phyloP scores from a whole-genome alignment of 2,329 filamentous ascomycete genomes.

The Chrysoporthe austroafricana region DNA sequence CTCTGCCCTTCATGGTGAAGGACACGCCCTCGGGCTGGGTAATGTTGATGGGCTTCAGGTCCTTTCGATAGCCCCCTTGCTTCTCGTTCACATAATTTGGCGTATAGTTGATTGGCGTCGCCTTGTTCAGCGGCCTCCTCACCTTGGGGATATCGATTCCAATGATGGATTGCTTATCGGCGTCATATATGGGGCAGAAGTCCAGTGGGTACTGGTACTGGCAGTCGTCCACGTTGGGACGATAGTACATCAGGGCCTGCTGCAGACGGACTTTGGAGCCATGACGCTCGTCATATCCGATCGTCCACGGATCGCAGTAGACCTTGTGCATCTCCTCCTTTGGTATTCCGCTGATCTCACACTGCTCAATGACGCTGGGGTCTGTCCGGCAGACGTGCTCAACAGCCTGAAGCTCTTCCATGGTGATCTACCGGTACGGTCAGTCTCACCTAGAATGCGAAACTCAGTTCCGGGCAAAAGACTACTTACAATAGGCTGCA shows the following conservation, averaged over 20 bases:
- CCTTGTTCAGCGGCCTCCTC: slow-evolving; percentile 73
- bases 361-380: slow-evolving; percentile 88
- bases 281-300: slow-evolving; percentile 90
- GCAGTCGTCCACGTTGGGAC: slow-evolving; percentile 80
- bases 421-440: slow-evolving; percentile 67
- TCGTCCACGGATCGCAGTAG: slow-evolving; percentile 95
- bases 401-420: slow-evolving; percentile 84
- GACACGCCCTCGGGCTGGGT: slow-evolving; percentile 81
- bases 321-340: slow-evolving; percentile 90
- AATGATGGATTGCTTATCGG: slow-evolving; percentile 76
- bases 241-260: slow-evolving; percentile 95
- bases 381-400: slow-evolving; percentile 78
- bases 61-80: slow-evolving; percentile 74
- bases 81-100: slow-evolving; percentile 68
- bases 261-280: slow-evolving; percentile 79
- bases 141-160: slow-evolving; percentile 83
- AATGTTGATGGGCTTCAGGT: slow-evolving; percentile 79
- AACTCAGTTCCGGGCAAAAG: neutral
- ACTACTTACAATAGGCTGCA: slow-evolving; percentile 74
- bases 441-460: slow-evolving; percentile 13
- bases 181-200: slow-evolving; percentile 90
- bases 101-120: slow-evolving; percentile 78
- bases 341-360: slow-evolving; percentile 78
- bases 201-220: slow-evolving; percentile 92
- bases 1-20: slow-evolving; percentile 75